phyloP scores from a whole-genome alignment of 495 filamentous ascomycete species.

The Podospora australis region DNA sequence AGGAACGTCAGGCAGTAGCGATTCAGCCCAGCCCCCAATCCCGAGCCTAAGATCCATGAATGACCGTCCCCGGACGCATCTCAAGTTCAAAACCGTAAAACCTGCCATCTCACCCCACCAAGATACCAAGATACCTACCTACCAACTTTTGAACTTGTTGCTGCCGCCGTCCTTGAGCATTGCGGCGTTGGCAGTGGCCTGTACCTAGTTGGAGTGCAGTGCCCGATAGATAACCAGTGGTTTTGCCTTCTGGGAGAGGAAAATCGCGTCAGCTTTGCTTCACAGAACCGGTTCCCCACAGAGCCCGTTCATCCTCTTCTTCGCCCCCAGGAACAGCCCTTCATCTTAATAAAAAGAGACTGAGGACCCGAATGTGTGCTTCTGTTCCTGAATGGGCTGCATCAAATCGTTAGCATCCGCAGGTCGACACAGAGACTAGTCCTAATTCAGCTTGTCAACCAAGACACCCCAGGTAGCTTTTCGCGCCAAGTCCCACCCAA shows the following conservation, averaged over 20 bases:
- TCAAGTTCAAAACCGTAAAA: not conserved
- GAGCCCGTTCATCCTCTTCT: not conserved
- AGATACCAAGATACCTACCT: no score
- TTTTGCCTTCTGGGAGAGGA: no score
- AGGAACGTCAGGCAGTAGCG: constrained; percentile 4
- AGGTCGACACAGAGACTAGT: constrained; percentile 13
- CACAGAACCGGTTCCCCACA: no score
- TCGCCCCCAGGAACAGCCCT: not conserved
- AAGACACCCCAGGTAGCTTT: constrained; percentile 17
- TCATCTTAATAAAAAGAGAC: constrained; percentile 9
- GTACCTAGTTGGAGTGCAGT: no score
- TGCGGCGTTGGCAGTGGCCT: not conserved
- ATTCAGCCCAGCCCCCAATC: constrained; percentile 4
- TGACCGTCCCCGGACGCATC: not conserved
- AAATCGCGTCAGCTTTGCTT: not conserved
- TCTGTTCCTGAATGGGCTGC: constrained; percentile 20
- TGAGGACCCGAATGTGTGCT: constrained; percentile 3
- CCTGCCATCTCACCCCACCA: not conserved
- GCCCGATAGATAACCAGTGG: no score
- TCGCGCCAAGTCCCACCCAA: constrained; percentile 16
- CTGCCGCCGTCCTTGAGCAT: not conserved
- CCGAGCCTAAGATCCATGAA: constrained; percentile 3
- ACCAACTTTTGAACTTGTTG: no score
- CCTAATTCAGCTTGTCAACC: constrained; percentile 17
- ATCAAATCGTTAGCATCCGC: constrained; percentile 18